Conservation (phyloP, 2,329 filamentous ascomycete genomes). For the Conoideocrella luteorostrata region DNA sequence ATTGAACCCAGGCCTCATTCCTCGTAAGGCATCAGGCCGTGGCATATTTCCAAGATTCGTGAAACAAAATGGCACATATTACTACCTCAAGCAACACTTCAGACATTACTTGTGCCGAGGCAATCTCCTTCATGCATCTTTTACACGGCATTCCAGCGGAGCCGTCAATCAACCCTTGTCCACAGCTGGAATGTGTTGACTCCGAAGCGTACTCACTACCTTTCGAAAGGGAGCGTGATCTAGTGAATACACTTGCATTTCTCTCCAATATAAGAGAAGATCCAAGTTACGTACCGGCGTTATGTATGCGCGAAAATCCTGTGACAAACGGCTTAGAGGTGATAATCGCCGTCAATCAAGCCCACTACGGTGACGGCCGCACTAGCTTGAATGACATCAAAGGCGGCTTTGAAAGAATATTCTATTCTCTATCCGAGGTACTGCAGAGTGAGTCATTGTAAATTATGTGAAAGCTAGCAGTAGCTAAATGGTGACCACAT, state of each 20-base stretch:
- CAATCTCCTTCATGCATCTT: constrained; percentile 19
- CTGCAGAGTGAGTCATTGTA: neutral
- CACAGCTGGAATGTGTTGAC: neutral
- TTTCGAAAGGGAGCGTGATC: constrained; percentile 24
- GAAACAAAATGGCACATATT: too few species aligned
- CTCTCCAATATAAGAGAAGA: constrained; percentile 23
- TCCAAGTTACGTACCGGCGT: constrained; percentile 24
- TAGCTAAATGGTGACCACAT: neutral
- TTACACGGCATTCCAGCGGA: constrained; percentile 18
- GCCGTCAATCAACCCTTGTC: constrained; percentile 12
- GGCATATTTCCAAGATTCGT: too few species aligned
- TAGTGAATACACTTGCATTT: constrained; percentile 25
- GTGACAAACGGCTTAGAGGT: constrained; percentile 16
- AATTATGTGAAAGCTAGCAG: neutral
- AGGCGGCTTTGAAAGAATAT: neutral
- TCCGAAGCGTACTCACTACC: constrained; percentile 18
- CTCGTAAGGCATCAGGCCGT: too few species aligned
- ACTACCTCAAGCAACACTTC: too few species aligned
- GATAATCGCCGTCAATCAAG: constrained; percentile 26
- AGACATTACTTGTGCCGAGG: constrained; percentile 19
- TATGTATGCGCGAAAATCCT: constrained; percentile 22
- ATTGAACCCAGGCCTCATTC: too few species aligned
- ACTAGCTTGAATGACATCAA: neutral
- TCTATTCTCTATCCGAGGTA: neutral
- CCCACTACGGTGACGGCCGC: neutral